Conservation (phyloP, 2,329 filamentous ascomycete genomes). For the Bipolaris victoriae region DNA sequence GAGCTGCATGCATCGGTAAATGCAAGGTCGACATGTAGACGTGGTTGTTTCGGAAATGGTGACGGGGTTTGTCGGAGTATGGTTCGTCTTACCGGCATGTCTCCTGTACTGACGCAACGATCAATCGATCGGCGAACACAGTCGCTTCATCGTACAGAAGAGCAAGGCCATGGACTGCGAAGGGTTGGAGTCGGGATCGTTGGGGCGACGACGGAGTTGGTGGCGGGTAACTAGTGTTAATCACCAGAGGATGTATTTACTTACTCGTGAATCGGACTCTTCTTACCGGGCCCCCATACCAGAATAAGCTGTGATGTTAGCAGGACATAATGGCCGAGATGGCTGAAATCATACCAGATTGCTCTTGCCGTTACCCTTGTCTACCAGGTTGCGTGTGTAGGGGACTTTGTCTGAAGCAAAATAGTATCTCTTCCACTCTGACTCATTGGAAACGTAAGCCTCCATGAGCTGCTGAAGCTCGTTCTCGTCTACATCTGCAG, state of each 20-base stretch:
- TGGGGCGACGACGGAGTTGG: background rate
- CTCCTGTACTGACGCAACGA: constrained; percentile 40
- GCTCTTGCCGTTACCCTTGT: constrained; percentile 84
- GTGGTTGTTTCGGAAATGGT: background rate
- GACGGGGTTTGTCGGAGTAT: constrained; percentile 7
- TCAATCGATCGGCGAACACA: constrained; percentile 34
- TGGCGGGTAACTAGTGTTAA: constrained; percentile 22
- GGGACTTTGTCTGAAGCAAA: constrained; percentile 71
- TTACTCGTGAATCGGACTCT: constrained; percentile 81
- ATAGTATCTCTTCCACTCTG: constrained; percentile 77
- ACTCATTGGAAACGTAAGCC: constrained; percentile 70
- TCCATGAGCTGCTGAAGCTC: constrained; percentile 76
- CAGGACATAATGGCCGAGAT: background rate
- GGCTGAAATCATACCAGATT: constrained; percentile 65
- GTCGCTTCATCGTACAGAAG: constrained; percentile 41
- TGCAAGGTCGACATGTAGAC: background rate
- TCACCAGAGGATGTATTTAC: constrained; percentile 20
- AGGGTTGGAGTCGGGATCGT: background rate
- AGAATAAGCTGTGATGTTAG: constrained; percentile 70
- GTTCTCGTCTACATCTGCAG: constrained; percentile 77
- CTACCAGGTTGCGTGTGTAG: constrained; percentile 89
- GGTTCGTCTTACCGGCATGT: constrained; percentile 33
- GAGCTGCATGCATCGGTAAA: background rate
- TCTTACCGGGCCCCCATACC: constrained; percentile 86
- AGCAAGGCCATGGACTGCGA: constrained; percentile 15